Evolutionary conservation across 768 basidiomycete genomes (phyloP).

Genomic region (Amanita subjunquillea): DNA sequence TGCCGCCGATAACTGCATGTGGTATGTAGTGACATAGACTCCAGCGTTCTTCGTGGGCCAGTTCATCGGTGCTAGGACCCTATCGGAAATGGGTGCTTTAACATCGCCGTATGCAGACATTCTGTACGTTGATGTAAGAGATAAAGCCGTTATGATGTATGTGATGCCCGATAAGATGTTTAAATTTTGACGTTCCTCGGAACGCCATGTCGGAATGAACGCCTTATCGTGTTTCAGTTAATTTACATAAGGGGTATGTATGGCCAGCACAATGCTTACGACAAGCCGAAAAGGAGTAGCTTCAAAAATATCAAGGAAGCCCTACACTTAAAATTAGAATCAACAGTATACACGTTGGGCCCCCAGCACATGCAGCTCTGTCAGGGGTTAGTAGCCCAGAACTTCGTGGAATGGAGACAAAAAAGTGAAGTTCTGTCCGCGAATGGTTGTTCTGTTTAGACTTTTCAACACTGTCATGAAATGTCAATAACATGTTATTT

Average conservation of each 20-base stretch:
- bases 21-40: slow-evolving; percentile 35
- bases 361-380: not conserved
- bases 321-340: not conserved
- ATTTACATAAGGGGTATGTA: not conserved
- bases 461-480: not conserved
- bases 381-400: not conserved
- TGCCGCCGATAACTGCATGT: slow-evolving; percentile 36
- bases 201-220: no score
- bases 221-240: no score
- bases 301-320: not conserved
- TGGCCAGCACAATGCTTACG: not conserved
- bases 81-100: slow-evolving; percentile 15
- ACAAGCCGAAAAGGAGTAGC: not conserved
- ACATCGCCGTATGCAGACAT: slow-evolving; percentile 77
- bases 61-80: slow-evolving; percentile 33
- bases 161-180: not conserved
- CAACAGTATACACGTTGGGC: not conserved
- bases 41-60: slow-evolving; percentile 19
- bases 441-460: not conserved
- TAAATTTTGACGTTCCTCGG: not conserved
- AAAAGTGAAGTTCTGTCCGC: no score
- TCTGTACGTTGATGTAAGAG: not conserved
- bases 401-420: not conserved
- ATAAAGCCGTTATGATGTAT: no score
- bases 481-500: no score